Percentiles rank a stretch among this genome's conserved stretches.
Evolutionary conservation across 1,139 yeast genomes (phyloP).

Genomic region (Fermentozyma sake): DNA sequence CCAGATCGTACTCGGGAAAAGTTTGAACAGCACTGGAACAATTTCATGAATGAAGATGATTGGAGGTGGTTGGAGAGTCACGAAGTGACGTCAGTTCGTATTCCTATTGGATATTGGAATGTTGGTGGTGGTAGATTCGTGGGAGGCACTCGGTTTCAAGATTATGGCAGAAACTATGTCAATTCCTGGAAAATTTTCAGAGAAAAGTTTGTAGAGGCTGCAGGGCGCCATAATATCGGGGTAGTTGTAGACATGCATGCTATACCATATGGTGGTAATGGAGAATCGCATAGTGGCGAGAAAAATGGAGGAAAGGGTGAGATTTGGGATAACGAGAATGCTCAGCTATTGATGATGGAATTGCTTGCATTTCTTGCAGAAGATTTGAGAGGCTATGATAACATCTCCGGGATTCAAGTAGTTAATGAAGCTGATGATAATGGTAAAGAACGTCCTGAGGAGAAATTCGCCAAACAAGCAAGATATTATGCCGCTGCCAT

Average conservation of each 20-base stretch:
- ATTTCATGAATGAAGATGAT: slow-evolving; percentile 63
- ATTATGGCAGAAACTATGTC: slow-evolving; percentile 48
- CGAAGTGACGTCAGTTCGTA: slow-evolving; percentile 71
- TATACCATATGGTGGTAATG: slow-evolving; percentile 89
- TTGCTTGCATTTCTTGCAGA: slow-evolving; percentile 57
- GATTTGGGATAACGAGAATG: slow-evolving; percentile 52
- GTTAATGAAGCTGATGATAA: slow-evolving; percentile 83
- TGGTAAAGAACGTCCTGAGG: no score
- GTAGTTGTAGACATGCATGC: slow-evolving; percentile 85
- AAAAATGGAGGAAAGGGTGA: slow-evolving; percentile 47
- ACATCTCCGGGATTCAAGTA: slow-evolving; percentile 76
- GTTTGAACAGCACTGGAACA: slow-evolving; percentile 67
- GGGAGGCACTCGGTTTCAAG: slow-evolving; percentile 57
- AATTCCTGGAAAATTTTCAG: slow-evolving; percentile 68
- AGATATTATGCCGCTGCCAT: slow-evolving; percentile 68
- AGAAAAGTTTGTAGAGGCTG: slow-evolving; percentile 47
- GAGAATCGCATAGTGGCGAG: slow-evolving; percentile 79
- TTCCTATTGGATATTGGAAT: slow-evolving; percentile 92
- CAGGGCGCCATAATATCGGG: slow-evolving; percentile 56
- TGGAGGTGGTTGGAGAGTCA: slow-evolving; percentile 70
- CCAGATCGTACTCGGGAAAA: slow-evolving; percentile 48
- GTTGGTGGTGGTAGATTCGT: slow-evolving; percentile 63
- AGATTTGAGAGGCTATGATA: slow-evolving; percentile 55
- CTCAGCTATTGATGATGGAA: slow-evolving; percentile 45
- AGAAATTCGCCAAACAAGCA: slow-evolving; percentile 56